These are phyloP conservation scores for Clarkia xantiana DNA, from an alignment of 345 rosid genomes.

Conservation along the genomic window DNA sequence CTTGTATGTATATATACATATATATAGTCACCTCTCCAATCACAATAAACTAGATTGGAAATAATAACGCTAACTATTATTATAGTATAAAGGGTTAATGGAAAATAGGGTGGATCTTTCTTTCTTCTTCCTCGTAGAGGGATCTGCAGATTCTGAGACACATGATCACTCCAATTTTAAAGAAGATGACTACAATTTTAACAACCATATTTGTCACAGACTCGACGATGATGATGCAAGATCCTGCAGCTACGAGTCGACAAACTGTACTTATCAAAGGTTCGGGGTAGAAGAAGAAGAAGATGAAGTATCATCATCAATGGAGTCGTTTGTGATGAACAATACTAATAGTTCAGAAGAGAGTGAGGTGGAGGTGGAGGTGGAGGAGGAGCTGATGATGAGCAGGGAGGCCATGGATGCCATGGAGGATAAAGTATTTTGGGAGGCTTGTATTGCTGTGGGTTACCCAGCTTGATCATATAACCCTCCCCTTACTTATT, in stretches of 20 bases:
- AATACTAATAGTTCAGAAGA: background rate
- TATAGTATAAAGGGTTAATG: too few species aligned
- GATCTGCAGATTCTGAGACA: slow-evolving; percentile 36
- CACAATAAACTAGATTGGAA: too few species aligned
- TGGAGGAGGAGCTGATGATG: slow-evolving; percentile 14
- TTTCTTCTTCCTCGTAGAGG: slow-evolving; percentile 31
- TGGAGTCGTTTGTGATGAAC: slow-evolving; percentile 4
- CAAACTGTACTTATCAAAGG: too few species aligned
- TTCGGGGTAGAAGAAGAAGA: background rate
- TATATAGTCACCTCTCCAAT: too few species aligned
- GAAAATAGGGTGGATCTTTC: slow-evolving; percentile 16
- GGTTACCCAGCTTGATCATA: slow-evolving; percentile 26
- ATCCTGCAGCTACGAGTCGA: slow-evolving; percentile 30
- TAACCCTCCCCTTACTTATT: background rate
- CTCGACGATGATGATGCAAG: slow-evolving; percentile 34
- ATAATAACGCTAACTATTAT: too few species aligned
- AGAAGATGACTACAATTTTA: too few species aligned
- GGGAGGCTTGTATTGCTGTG: slow-evolving; percentile 51
- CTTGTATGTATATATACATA: too few species aligned
- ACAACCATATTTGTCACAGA: too few species aligned
- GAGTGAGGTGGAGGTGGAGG: slow-evolving; percentile 11
- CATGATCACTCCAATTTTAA: slow-evolving; percentile 12
- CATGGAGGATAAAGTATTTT: slow-evolving; percentile 45
- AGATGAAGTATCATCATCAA: background rate
- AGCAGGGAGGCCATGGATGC: slow-evolving; percentile 26